These are phyloP conservation scores for Acer yangbiense DNA, from an alignment of 345 rosid genomes.

Conservation along the genomic window DNA sequence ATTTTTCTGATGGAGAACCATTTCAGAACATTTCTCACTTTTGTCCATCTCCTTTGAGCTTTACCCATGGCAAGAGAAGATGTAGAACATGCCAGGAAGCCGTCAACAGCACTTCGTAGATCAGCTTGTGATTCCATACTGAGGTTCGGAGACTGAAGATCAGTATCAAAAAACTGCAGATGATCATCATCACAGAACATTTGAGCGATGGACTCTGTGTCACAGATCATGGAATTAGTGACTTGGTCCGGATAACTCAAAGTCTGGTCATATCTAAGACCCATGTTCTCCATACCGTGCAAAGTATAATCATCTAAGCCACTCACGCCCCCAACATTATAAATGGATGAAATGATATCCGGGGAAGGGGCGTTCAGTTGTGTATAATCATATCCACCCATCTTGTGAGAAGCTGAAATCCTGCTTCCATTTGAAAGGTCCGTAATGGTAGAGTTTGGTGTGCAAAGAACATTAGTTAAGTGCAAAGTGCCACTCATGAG, in stretches of 20 bases:
- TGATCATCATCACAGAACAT: slow-evolving; percentile 75
- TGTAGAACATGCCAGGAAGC: slow-evolving; percentile 50
- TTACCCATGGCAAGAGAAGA: slow-evolving; percentile 38
- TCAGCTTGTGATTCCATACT: slow-evolving; percentile 57
- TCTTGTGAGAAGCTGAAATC: slow-evolving; percentile 44
- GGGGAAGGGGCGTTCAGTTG: slow-evolving; percentile 59
- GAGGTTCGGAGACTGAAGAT: slow-evolving; percentile 43
- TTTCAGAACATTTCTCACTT: slow-evolving; percentile 74
- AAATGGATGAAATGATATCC: slow-evolving; percentile 66
- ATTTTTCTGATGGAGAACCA: slow-evolving; percentile 68
- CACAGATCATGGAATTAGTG: slow-evolving; percentile 48
- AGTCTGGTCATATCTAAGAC: slow-evolving; percentile 55
- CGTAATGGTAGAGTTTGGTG: slow-evolving; percentile 42
- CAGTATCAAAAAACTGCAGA: slow-evolving; percentile 55
- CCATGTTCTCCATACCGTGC: slow-evolving; percentile 55
- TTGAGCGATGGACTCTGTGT: slow-evolving; percentile 46
- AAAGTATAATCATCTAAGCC: slow-evolving; percentile 62
- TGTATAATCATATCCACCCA: slow-evolving; percentile 59
- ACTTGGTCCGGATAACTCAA: slow-evolving; percentile 52
- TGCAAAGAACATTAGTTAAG: slow-evolving; percentile 33
- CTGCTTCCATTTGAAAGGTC: slow-evolving; percentile 45
- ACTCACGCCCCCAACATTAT: slow-evolving; percentile 49
- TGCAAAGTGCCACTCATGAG: slow-evolving; percentile 45
- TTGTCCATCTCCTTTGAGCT: slow-evolving; percentile 90
- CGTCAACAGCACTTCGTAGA: slow-evolving; percentile 60